Evolutionary conservation across 2,329 filamentous ascomycete genomes (phyloP).

Genomic region (Didymella segeticola): DNA sequence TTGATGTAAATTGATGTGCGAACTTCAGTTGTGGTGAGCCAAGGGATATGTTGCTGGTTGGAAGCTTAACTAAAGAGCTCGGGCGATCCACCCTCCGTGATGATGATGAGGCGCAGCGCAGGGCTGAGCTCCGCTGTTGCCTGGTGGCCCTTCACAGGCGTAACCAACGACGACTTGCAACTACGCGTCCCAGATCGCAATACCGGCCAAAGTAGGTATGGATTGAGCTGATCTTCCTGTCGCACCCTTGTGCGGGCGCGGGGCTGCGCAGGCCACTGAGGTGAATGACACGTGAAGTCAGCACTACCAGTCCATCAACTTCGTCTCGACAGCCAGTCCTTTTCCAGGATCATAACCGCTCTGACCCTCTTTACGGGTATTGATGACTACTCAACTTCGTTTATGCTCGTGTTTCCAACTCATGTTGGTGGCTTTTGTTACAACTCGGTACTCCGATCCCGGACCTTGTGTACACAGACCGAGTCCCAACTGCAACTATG

Average conservation of each 20-base stretch:
- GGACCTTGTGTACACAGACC: not conserved
- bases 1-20: not conserved
- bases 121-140: slow-evolving; percentile 15
- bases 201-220: not conserved
- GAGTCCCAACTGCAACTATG: not conserved
- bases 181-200: slow-evolving; percentile 8
- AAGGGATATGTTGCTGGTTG: slow-evolving; percentile 4
- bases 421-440: not conserved
- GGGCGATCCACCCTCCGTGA: slow-evolving; percentile 4
- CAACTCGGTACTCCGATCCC: not conserved
- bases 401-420: not conserved
- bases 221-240: not conserved
- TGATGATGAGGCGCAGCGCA: slow-evolving; percentile 17
- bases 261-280: not conserved
- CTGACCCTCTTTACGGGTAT: not conserved
- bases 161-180: slow-evolving; percentile 3
- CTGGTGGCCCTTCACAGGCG: not conserved
- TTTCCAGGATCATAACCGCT: not conserved
- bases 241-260: not conserved
- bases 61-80: not conserved
- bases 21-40: not conserved
- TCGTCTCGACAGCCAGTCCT: too few species aligned
- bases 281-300: too few species aligned
- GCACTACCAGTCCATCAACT: not conserved
- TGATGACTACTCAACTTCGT: not conserved